Evolutionary conservation across 2,329 filamentous ascomycete species (phyloP).

Genomic region (Passalora sequoiae): DNA sequence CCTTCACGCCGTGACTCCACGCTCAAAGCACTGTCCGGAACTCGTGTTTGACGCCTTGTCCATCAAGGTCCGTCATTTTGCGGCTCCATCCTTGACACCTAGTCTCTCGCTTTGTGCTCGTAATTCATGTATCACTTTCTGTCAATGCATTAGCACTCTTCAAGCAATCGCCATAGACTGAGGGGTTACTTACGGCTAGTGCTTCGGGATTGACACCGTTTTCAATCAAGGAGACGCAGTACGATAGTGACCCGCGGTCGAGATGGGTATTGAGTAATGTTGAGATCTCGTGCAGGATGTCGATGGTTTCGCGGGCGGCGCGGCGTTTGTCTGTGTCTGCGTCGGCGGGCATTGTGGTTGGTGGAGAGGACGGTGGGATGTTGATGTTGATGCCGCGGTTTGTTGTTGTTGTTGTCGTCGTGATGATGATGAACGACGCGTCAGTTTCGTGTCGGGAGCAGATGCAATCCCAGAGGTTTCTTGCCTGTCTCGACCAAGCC

Average conservation of each 20-base stretch:
- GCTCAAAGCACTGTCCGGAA: too few relatives aligned
- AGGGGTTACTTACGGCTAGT: conserved; percentile 68
- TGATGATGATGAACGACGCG: background rate
- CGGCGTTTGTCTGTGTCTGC: conserved; percentile 56
- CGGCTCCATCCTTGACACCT: background rate
- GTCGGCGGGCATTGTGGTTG: background rate
- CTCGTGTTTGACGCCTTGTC: too few relatives aligned
- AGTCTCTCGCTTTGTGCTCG: conserved; percentile 37
- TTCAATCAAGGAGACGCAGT: conserved; percentile 95
- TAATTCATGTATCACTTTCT: conserved; percentile 47
- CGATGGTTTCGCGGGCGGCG: conserved; percentile 74
- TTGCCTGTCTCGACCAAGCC: too few relatives aligned
- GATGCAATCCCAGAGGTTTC: too few relatives aligned
- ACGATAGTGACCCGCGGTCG: conserved; percentile 81
- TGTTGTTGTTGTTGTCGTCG: background rate
- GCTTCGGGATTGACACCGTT: conserved; percentile 96
- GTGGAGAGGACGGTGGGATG: too few relatives aligned
- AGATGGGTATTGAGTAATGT: conserved; percentile 91
- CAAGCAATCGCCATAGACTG: too few relatives aligned
- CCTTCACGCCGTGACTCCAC: too few relatives aligned
- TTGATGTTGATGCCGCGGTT: background rate
- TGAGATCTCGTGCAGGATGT: conserved; percentile 66
- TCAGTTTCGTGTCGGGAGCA: background rate
- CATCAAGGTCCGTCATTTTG: too few relatives aligned
- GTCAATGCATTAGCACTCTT: too few relatives aligned